Evolutionary conservation across 208 protist species (phyloP), one percentile per base, ranked within the genome.

Genomic region (Strigomonas culicis): DNA sequence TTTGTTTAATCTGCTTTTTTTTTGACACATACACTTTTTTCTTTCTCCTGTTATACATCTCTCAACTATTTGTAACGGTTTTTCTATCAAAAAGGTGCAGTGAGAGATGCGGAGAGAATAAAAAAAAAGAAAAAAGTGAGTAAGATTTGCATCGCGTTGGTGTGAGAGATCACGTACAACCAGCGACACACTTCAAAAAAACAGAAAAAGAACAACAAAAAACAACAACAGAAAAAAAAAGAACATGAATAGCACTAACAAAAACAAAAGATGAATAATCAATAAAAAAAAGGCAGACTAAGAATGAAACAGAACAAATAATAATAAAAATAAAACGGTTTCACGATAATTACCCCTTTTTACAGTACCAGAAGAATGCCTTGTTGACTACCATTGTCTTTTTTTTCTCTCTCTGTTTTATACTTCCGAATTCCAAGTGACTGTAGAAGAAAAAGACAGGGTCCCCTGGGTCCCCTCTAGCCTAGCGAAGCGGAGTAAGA

Each of bases 51-150:
- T 32, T 25, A 6, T 58, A 46, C 11, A 21, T 17, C 39, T 41
- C 44, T n/a, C n/a, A n/a, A n/a, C n/a, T n/a, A n/a, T n/a, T n/a
- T n/a, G n/a, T n/a, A n/a, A n/a, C n/a, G n/a, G n/a, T n/a, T n/a
- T n/a, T n/a, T n/a, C n/a, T n/a, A n/a, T n/a, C n/a, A 30, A 8
- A 43, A 2, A 41, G 25, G 7, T 27, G 34, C 21, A 8, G 24
- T 41, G 39, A 17, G 4, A 55, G 8, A 39, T 27, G 30, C 21
- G 41, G 13, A 55, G 28, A 43, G 43, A 51, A 57, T 22, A 61
- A 46, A 70, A 58, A 27, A n/a, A 58, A 55, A 43, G 46, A 58
- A 62, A 58, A 53, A 46, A 52, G 28, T 31, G 39, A 51, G 17
- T n/a, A 41, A 24, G 7, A 28, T 53, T 13, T 53, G 21, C 15